Conservation (phyloP, 257 asterid species). For the Misopates orontium region DNA sequence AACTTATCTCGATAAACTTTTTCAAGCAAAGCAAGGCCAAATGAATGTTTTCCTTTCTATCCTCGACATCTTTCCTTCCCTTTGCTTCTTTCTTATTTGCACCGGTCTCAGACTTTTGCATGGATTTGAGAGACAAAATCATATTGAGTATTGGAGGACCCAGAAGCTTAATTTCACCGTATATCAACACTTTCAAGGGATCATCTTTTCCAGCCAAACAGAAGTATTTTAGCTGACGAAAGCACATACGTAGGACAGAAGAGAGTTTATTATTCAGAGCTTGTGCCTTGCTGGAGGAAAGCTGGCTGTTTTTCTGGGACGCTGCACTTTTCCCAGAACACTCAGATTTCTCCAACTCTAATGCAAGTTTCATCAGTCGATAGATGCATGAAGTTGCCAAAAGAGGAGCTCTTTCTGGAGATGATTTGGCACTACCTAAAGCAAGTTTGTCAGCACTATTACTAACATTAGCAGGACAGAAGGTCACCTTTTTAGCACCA, state of each 20-base stretch:
- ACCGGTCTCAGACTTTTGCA: constrained; percentile 36
- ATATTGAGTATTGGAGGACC: constrained; percentile 70
- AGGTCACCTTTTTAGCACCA: constrained; percentile 40
- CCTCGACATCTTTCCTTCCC: constrained; percentile 55
- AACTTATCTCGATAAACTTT: constrained; percentile 51
- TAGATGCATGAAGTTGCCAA: constrained; percentile 65
- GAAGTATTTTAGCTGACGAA: constrained; percentile 49
- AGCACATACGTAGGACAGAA: constrained; percentile 49
- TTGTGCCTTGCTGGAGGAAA: constrained; percentile 43
- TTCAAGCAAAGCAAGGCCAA: constrained; percentile 67
- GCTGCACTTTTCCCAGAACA: constrained; percentile 34
- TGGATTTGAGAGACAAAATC: constrained; percentile 52
- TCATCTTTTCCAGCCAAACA: constrained; percentile 52
- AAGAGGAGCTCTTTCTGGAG: constrained; percentile 62
- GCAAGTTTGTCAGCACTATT: constrained; percentile 47
- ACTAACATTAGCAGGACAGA: constrained; percentile 41
- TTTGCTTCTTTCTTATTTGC: constrained; percentile 49
- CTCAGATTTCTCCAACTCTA: constrained; percentile 40
- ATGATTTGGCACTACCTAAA: constrained; percentile 38
- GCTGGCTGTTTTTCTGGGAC: constrained; percentile 59
- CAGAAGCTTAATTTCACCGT: constrained; percentile 65
- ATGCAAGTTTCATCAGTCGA: constrained; percentile 50
- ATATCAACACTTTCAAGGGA: constrained; percentile 58
- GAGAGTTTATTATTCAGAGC: constrained; percentile 42
- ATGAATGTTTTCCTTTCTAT: constrained; percentile 56